Evolutionary conservation across 176 grass and related monocot genomes (phyloP).

Genomic region (Carex parvula): DNA sequence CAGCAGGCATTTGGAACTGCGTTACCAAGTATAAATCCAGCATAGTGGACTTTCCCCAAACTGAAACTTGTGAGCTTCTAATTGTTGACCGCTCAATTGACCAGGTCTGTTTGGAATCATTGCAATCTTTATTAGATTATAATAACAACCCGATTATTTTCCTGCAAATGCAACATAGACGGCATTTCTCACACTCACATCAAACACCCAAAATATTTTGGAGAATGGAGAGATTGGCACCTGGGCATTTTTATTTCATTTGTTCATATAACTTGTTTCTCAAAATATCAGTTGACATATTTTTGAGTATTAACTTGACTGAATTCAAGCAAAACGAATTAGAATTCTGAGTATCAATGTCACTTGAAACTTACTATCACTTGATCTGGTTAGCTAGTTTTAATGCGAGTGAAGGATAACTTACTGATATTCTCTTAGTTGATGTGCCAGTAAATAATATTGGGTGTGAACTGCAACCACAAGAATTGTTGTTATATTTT

Average conservation of each 20-base stretch:
- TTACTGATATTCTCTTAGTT: conserved; percentile 7
- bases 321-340: not conserved
- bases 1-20: conserved; percentile 76
- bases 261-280: not conserved
- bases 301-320: not conserved
- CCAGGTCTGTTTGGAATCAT: conserved; percentile 34
- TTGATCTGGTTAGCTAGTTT: conserved; percentile 1
- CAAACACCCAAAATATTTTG: not conserved
- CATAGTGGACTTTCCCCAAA: conserved; percentile 72
- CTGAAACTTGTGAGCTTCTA: conserved; percentile 93
- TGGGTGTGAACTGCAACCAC: not conserved
- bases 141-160: not conserved
- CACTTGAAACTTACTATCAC: not conserved
- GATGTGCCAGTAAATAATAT: not conserved
- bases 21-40: conserved; percentile 59
- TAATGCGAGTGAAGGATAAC: not conserved
- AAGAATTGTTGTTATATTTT: not conserved
- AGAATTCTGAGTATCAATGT: not conserved
- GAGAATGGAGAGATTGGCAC: not conserved
- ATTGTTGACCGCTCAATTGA: conserved; percentile 93
- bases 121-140: not conserved
- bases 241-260: not conserved
- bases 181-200: not conserved
- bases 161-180: not conserved
- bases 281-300: not conserved